Evolutionary conservation across 2,329 filamentous ascomycete species (phyloP).

Genomic region (Cercospora sp.): DNA sequence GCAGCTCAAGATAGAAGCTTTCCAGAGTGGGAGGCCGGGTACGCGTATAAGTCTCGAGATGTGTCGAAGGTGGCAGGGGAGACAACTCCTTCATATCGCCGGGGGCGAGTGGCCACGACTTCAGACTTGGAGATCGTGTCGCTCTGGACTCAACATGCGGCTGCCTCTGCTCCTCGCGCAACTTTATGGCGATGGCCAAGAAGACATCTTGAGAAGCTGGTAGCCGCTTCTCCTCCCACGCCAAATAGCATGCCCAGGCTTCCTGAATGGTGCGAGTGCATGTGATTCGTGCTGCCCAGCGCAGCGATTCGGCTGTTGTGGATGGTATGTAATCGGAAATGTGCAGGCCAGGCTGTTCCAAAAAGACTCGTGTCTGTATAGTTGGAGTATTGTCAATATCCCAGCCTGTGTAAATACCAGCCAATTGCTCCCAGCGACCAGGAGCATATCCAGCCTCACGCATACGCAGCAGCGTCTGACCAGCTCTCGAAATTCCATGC

Average conservation of each 20-base stretch:
- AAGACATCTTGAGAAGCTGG: conserved; percentile 49
- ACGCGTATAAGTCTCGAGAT: conserved; percentile 66
- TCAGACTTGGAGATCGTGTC: background rate
- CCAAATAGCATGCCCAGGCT: conserved; percentile 65
- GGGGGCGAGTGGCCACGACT: conserved; percentile 47
- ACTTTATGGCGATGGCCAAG: conserved; percentile 58
- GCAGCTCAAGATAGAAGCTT: conserved; percentile 62
- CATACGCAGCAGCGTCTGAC: conserved; percentile 57
- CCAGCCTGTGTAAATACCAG: conserved; percentile 60
- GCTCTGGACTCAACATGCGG: background rate
- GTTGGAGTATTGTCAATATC: conserved; percentile 64
- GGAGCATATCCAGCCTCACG: conserved; percentile 59
- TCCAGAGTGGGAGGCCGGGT: conserved; percentile 60
- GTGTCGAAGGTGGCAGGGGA: conserved; percentile 58
- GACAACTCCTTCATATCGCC: conserved; percentile 61
- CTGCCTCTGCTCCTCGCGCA: conserved; percentile 42
- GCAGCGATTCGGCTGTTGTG: background rate
- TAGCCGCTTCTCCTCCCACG: conserved; percentile 51
- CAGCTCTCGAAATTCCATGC: conserved; percentile 59
- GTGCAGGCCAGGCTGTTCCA: conserved; percentile 31
- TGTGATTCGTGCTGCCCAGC: conserved; percentile 59
- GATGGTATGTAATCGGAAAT: background rate
- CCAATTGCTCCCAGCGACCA: conserved; percentile 55
- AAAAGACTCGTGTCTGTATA: conserved; percentile 57
- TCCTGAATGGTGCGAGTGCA: conserved; percentile 62